Base-by-base conservation (phyloP, 1,139 yeast species). In the Geotrichum candidum region DNA sequence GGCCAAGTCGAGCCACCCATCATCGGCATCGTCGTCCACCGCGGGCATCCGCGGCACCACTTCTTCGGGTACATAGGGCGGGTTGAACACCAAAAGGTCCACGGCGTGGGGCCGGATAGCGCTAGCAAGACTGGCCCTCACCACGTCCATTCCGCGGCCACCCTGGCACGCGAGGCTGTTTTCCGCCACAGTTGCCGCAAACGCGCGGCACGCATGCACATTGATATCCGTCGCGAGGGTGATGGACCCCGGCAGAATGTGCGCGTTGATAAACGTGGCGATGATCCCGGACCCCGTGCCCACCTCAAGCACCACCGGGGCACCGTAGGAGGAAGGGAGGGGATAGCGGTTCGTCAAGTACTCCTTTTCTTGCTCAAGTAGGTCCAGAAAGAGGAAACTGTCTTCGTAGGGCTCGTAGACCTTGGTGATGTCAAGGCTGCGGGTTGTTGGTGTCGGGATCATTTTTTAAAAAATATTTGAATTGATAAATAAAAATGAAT, bases 341-440 rank as follows among this genome's bases (percentile, higher is more conserved):
- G 57, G 10, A 13, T 22, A 35, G 9, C 52, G 54, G 22, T 51
- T 22, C 10, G 46, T 27, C n/a, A 63, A 71, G 51, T 57, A 69
- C 1, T 65, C 68, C 57, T 73, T 72, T 60, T 88, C 87, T 54
- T 77, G 73, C 69, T 94, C 98, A 60, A 94, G 78, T 23, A 87
- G 79, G 72, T 94, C 99, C 51, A 94, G 76, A 15, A 94, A 77
- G 11, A 92, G 80, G 70, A 87, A 94, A 15, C 96, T 84, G 76
- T 94, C 99, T 69, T 94, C 99, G 0, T 96, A 84, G 0, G 98
- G 98, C 70, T 94, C 98, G 72, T 94, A 94, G 3, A 92, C 96
- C 64, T 76, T 77, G 25, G 76, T 78, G 63, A 76, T 80, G 63
- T 83, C 83, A 11, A 81, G 78, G 13, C 74, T 70, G 1, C 76